A percentile compares a stretch with the other conserved stretches of the same genome.
These are phyloP conservation scores for Thermochaetoides thermophila DNA, from an alignment of 495 filamentous ascomycete genomes.

Conservation along the genomic window DNA sequence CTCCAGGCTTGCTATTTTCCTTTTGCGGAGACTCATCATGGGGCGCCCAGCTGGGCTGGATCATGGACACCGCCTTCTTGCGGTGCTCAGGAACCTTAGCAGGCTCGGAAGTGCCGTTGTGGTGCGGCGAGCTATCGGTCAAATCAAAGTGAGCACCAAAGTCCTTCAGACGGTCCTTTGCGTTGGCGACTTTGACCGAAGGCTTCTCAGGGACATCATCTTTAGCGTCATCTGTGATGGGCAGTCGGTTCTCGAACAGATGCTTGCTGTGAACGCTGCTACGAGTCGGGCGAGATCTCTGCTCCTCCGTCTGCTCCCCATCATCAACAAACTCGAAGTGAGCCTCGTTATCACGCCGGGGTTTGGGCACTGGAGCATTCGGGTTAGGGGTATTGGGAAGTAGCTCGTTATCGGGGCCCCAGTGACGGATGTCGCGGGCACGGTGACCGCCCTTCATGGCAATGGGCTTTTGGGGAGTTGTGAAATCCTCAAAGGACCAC, in stretches of 20 bases:
- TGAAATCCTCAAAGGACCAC: slow-evolving; percentile 80
- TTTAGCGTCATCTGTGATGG: slow-evolving; percentile 36
- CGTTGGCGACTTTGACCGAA: slow-evolving; percentile 48
- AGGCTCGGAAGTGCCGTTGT: slow-evolving; percentile 6
- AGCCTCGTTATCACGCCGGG: slow-evolving; percentile 61
- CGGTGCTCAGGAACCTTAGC: slow-evolving; percentile 31
- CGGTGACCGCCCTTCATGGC: slow-evolving; percentile 27
- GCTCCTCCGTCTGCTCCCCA: slow-evolving; percentile 19
- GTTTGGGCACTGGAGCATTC: slow-evolving; percentile 41
- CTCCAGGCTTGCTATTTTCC: slow-evolving; percentile 26
- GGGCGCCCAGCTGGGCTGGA: slow-evolving; percentile 49
- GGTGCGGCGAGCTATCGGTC: slow-evolving; percentile 43
- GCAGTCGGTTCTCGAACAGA: slow-evolving; percentile 65
- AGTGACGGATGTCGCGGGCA: slow-evolving; percentile 47
- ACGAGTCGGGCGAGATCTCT: slow-evolving; percentile 29
- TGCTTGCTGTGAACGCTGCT: slow-evolving; percentile 42
- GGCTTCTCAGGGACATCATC: slow-evolving; percentile 18
- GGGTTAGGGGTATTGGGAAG: slow-evolving; percentile 41
- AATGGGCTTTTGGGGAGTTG: slow-evolving; percentile 56
- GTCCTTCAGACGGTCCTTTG: slow-evolving; percentile 51
- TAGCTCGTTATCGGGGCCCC: slow-evolving; percentile 53
- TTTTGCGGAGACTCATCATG: slow-evolving; percentile 49
- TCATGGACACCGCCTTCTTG: slow-evolving; percentile 47
- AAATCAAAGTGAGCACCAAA: slow-evolving; percentile 61
- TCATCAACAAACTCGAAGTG: slow-evolving; percentile 46